Evolutionary conservation across 768 basidiomycete genomes (phyloP), one percentile per base, ranked within the genome.

Genomic region (Pisolithus microcarpus): DNA sequence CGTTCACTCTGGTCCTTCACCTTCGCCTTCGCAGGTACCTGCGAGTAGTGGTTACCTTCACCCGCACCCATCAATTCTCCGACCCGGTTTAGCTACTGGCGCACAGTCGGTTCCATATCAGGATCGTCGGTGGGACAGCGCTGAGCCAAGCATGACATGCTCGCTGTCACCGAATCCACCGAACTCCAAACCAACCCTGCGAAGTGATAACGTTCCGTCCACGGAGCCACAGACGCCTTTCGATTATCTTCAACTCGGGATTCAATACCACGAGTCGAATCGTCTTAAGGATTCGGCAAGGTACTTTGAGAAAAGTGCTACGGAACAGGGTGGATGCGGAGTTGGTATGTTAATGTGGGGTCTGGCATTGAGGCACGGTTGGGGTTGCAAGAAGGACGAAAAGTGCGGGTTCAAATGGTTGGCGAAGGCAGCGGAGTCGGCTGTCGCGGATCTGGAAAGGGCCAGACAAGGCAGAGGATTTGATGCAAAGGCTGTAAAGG

Each of bases 341-440:
- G 82, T 90, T 4, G 92, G 92, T 16, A 93, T 92, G 90, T 67
- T 94, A 52, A 91, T 95, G 87, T 93, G 87, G 78, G 92, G 91
- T 0, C 70, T 95, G 38, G 74, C 89, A 28, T 70, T 92, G 59
- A 73, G 91, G 47, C 88, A 91, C 63, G 91, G 91, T 2, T 95
- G 92, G 91, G 92, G 91, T 3, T 82, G 83, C 56, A 69, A 75
- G 62, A 84, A 86, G 75, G 81, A 91, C 58, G 89, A 92, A 65
- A 80, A 76, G 65, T 68, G 72, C 38, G 91, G 81, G 8, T 94
- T 93, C 68, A 79, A 78, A 61, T 94, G 90, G 88, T 68, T 95
- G 55, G 76, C 80, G 52, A 79, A 78, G 52, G 91, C 92, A 4
- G 91, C 91, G 7, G 89, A 93, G 66, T 70, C 72, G 45, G 90